Base-by-base conservation (phyloP, 495 filamentous ascomycete species). In the Aspergillus baeticus region DNA sequence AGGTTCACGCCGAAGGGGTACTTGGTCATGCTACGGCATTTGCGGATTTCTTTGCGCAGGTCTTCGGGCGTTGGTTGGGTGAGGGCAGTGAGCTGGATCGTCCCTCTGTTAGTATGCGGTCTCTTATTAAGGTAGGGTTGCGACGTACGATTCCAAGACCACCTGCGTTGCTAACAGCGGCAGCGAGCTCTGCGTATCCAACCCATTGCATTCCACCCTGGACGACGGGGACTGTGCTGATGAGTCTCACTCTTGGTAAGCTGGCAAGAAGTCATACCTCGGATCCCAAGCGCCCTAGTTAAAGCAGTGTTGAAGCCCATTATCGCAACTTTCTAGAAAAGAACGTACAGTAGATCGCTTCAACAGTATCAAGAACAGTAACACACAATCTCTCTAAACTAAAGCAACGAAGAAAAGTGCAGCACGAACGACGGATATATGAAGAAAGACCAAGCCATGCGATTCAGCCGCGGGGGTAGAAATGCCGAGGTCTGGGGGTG, bases 171-270 rank as follows among this genome's bases (percentile, higher is more conserved):
- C 86, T 92, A 58, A 98, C 94, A 41, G 94, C 94, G 60, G 88
- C 83, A 54, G 92, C 93, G 66, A 98, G 82, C 73, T 96, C 93
- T 43, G 93, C 93, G 69, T 91, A 92, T 65, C 89, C 89, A 44
- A 78, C 84, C 86, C 86, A 90, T 83, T 96, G 92, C 91, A 96
- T 97, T 53, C 94, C 94, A 69, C 94, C 94, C 80, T 98, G 94
- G 42, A 98, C 90, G n/a, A 98, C 80, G 55, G 94, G 94, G 61
- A 97, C 91, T 94, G 61, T 14, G 57, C 22, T 18, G 13, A 31
- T 37, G 10, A 51, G 41, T 46, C 38, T 34, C 13, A 14, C 0
- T 5, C 17, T 36, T 17, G 31, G 5, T 13, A 26, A n/a, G 10
- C 10, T 38, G 35, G 11, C 1, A 35, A 8, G 14, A 35, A 33